Base-by-base conservation (phyloP, 208 protist species). In the Leptomonas pyrrhocoris region DNA sequence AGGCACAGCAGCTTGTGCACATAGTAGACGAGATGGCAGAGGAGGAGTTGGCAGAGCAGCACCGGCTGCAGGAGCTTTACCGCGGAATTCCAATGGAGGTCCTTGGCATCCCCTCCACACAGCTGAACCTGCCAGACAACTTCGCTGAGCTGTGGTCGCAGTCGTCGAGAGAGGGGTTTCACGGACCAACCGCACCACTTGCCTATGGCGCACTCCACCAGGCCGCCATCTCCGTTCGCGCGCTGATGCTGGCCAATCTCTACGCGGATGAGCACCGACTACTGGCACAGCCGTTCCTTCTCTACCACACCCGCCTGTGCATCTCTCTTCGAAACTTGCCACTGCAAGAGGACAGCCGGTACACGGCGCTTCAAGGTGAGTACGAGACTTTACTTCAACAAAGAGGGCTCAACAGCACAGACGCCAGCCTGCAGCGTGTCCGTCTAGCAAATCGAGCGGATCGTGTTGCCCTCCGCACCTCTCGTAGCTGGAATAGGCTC, bases 281-380 rank as follows among this genome's bases (percentile, higher is more conserved):
- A 9, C 27, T 63, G 1, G 36, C 50, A 27, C 69, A 86, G 53
- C 84, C 84, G 0, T 80, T 77, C 45, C 77, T 89, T 19, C 61
- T 84, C 12, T 89, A 89, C 53, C 57, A 79, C 12, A 54, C 65
- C 5, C 79, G 84, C 6, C 75, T 80, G 43, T 83, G 77, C 43
- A 73, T 89, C 21, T 72, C 71, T 13, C 73, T 89, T 11, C 80
- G 77, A 4, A 74, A 86, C 40, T 42, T 89, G 1, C 74, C 69
- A 0, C 61, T 89, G n/a, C 49, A 75, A 1, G 64, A 50, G 28
- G 84, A 89, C 63, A 55, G 18, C 16, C 8, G 43, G 1, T 89
- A 73, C 63, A 60, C 18, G 38, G 60, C 30, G 53, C 65, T 53
- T 51, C 67, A 50, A 49, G 64, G 63, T 34, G 45, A 40, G 18